Conservation (phyloP, 1,139 yeast genomes). For the Spathaspora sp. region DNA sequence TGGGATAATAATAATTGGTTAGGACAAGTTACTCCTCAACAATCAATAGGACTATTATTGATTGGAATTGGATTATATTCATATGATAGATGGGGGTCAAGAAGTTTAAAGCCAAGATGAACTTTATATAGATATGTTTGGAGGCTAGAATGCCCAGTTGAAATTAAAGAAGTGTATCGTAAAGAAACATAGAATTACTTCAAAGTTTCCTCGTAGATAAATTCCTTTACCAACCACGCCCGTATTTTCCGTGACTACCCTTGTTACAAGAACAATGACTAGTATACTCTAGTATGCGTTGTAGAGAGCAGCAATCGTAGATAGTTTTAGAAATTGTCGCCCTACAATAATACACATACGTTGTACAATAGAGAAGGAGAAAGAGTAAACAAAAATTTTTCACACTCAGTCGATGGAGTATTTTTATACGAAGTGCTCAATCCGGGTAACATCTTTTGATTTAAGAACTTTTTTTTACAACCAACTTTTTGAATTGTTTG, state of each 20-base stretch:
- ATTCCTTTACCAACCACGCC: conserved; percentile 31
- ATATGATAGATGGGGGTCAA: conserved; percentile 44
- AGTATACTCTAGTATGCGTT: conserved; percentile 52
- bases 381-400: conserved; percentile 5
- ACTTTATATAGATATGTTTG: conserved; percentile 26
- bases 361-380: conserved; percentile 41
- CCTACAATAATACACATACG: conserved; percentile 57
- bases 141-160: conserved; percentile 49
- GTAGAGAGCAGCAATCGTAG: conserved; percentile 53
- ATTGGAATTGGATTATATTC: conserved; percentile 38
- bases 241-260: conserved; percentile 46
- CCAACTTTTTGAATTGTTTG: not conserved
- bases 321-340: conserved; percentile 32
- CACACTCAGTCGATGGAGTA: conserved; percentile 5
- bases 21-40: conserved; percentile 29
- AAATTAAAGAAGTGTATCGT: too few relatives aligned
- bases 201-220: conserved; percentile 3
- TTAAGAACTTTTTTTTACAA: not conserved
- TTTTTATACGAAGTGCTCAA: not conserved
- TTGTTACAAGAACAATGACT: conserved; percentile 14
- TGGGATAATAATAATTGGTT: conserved; percentile 17
- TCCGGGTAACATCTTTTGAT: conserved; percentile 13
- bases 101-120: conserved; percentile 23
- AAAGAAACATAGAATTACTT: too few relatives aligned
- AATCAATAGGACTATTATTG: conserved; percentile 28